These are phyloP conservation scores for Theobroma cacao DNA, from an alignment of 345 rosid species.

Conservation along the genomic window DNA sequence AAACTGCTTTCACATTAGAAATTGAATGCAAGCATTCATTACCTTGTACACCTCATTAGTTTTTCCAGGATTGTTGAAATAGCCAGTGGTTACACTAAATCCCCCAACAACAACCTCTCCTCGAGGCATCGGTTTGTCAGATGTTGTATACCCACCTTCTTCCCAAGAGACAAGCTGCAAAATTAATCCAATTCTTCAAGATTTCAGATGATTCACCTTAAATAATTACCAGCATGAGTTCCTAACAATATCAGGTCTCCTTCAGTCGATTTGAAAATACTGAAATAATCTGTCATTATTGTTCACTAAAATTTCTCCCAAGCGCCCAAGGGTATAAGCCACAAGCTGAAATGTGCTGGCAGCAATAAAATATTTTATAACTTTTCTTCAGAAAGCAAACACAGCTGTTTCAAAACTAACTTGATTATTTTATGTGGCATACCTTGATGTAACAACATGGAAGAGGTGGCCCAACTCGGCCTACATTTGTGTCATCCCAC, in stretches of 20 bases:
- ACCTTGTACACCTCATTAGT: constrained; percentile 86
- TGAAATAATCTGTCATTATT: neutral
- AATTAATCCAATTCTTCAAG: constrained; percentile 14
- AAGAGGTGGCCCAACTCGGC: constrained; percentile 92
- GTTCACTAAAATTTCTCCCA: neutral
- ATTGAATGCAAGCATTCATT: neutral
- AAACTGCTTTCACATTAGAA: neutral
- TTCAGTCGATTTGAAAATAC: neutral
- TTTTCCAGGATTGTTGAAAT: constrained; percentile 72
- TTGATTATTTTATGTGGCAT: constrained; percentile 5
- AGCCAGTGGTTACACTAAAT: constrained; percentile 70
- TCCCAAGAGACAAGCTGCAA: constrained; percentile 90
- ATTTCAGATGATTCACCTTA: neutral
- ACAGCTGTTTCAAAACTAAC: neutral
- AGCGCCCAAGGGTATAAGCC: neutral
- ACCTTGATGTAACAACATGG: constrained; percentile 84
- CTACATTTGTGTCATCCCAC: constrained; percentile 67
- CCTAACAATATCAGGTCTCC: neutral
- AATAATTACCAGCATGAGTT: neutral
- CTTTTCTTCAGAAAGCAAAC: neutral
- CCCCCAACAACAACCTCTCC: constrained; percentile 93
- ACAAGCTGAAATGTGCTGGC: neutral
- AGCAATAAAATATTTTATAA: neutral
- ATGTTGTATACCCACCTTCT: constrained; percentile 67
- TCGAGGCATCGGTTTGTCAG: constrained; percentile 91